Base-by-base conservation (phyloP, 768 basidiomycete genomes). In the Pleurotus tuoliensis region DNA sequence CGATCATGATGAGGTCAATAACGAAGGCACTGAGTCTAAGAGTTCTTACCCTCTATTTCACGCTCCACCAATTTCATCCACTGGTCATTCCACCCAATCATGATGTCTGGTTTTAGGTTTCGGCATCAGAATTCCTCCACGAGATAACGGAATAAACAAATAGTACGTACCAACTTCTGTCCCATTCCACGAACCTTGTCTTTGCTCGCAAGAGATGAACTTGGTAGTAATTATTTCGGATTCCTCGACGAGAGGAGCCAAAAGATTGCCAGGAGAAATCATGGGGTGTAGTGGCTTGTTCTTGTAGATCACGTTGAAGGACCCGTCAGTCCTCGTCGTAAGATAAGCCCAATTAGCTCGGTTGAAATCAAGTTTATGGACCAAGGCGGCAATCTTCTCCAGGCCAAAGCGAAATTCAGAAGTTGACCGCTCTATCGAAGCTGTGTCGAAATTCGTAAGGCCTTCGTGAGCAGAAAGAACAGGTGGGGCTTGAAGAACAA, bases 261-360 rank as follows among this genome's bases (percentile, higher is more conserved):
- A 77, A 16, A 65, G 64, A 15, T 67, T 67, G 48, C 69, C 71
- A 12, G 67, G 61, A n/a, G 47, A 55, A 50, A 13, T 37, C 15
- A 76, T 60, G 38, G 46, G 61, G 13, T 44, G 56, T 9, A 71
- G 57, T 8, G 43, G 57, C 44, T 62, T 65, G 39, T 66, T 47
- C 30, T 62, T 66, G 56, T 73, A 71, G 4, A 62, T 56, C 11
- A 78, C 60, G 6, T 64, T 62, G 48, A 69, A 71, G 12, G 66
- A 69, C n/a, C 69, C 68, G 16, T 67, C 61, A 0, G 56, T 44
- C 37, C 58, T 55, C 18, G 55, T 52, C 6, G 69, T 48, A 2
- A 73, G 63, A 57, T 73, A 75, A 1, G 64, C 71, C 72, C 73
- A 76, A 52, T 73, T 76, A 7, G 66, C 64, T 53, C 61, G 61